phyloP scores from a whole-genome alignment of 352 stramenopile species.

The Phytophthora fragariae region DNA sequence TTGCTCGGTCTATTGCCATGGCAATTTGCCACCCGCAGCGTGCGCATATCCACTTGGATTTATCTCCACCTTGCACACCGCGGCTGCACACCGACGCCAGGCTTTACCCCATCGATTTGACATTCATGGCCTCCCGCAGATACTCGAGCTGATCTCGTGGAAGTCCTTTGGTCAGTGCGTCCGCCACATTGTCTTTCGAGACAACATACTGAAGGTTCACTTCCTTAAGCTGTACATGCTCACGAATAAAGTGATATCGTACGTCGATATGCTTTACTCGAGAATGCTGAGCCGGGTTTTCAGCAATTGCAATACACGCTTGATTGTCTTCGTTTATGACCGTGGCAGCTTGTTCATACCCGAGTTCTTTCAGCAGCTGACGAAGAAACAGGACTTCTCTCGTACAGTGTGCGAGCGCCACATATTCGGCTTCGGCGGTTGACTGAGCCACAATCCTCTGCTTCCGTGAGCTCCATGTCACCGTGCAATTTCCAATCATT shows the following conservation, averaged over 20 bases:
- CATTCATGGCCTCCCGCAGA: slow-evolving; percentile 7
- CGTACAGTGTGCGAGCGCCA: slow-evolving; percentile 12
- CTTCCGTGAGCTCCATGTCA: slow-evolving; percentile 23
- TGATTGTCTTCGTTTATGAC: slow-evolving; percentile 22
- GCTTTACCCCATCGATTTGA: slow-evolving; percentile 11
- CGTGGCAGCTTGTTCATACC: slow-evolving; percentile 9
- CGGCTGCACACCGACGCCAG: neutral
- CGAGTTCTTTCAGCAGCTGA: slow-evolving; percentile 18
- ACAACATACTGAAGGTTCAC: slow-evolving; percentile 9
- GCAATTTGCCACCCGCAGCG: too few relatives aligned
- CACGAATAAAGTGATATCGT: slow-evolving; percentile 29
- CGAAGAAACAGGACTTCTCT: slow-evolving; percentile 22
- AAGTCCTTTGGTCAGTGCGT: slow-evolving; percentile 17
- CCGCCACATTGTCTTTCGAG: slow-evolving; percentile 7
- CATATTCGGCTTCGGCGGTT: slow-evolving; percentile 26
- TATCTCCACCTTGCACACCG: neutral
- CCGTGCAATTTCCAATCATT: slow-evolving; percentile 22
- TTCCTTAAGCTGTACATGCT: slow-evolving; percentile 7
- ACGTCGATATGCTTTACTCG: slow-evolving; percentile 27
- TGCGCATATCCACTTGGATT: too few relatives aligned
- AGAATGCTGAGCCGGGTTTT: slow-evolving; percentile 19
- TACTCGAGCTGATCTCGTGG: slow-evolving; percentile 12
- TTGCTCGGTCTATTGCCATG: neutral
- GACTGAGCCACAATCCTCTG: slow-evolving; percentile 21
- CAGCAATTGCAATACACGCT: slow-evolving; percentile 21